Percentiles rank a stretch among this genome's conserved stretches.
These are phyloP conservation scores for Pseudogymnoascus sp. DNA, from an alignment of 2,329 filamentous ascomycete species.

Conservation along the genomic window DNA sequence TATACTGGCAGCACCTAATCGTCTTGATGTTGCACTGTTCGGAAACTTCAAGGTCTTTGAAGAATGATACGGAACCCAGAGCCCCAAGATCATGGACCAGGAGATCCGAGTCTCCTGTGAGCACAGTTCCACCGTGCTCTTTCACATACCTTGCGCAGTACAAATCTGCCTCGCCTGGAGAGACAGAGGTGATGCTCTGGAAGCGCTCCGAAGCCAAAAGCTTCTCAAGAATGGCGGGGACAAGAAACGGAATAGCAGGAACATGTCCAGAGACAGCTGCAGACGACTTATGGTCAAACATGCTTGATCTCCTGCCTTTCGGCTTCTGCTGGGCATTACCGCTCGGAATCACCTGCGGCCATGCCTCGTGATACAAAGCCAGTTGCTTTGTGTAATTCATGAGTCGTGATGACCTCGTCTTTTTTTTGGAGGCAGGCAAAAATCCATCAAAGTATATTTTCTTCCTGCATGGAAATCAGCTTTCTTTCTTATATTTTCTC, in stretches of 20 bases:
- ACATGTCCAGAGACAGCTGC: constrained; percentile 28
- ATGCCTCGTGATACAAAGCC: constrained; percentile 20
- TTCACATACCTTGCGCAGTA: constrained; percentile 66
- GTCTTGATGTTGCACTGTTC: constrained; percentile 17
- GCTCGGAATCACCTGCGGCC: constrained; percentile 14
- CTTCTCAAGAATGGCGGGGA: constrained; percentile 69
- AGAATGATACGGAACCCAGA: constrained; percentile 58
- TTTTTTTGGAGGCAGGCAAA: constrained; percentile 48
- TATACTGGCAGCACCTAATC: constrained; percentile 28
- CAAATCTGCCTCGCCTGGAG: constrained; percentile 78
- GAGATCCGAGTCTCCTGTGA: constrained; percentile 86
- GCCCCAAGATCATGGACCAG: constrained; percentile 64
- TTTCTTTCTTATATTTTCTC: constrained; percentile 18
- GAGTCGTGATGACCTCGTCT: constrained; percentile 23
- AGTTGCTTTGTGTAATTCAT: constrained; percentile 22
- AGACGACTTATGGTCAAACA: constrained; percentile 21
- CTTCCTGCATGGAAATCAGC: constrained; percentile 37
- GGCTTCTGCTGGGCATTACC: constrained; percentile 14
- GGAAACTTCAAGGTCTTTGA: constrained; percentile 50
- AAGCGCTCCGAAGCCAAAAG: constrained; percentile 44
- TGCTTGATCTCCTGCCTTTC: constrained; percentile 11
- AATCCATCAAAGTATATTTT: constrained; percentile 82
- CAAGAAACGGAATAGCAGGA: constrained; percentile 58
- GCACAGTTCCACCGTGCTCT: constrained; percentile 47
- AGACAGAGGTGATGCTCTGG: constrained; percentile 44